These are phyloP conservation scores for Pythium myriotylum DNA, from an alignment of 352 stramenopile species.

Conservation along the genomic window DNA sequence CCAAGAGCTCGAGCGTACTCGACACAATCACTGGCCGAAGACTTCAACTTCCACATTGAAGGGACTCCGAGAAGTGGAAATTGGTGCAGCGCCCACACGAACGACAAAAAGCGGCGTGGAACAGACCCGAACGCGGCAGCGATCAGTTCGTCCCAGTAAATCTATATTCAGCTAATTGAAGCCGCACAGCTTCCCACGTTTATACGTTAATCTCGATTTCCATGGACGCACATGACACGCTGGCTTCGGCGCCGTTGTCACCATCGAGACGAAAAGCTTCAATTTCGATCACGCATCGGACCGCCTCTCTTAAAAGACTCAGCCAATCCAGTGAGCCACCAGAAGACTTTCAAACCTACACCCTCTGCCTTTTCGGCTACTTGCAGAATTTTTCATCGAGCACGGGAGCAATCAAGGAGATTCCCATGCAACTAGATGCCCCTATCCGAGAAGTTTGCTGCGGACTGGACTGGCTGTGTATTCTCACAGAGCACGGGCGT, in stretches of 20 bases:
- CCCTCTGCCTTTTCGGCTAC: constrained; percentile 54
- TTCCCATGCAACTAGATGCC: constrained; percentile 45
- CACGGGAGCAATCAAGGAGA: constrained; percentile 32
- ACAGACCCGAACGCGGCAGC: too few species aligned
- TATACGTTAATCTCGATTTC: not conserved
- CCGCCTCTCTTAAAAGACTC: not conserved
- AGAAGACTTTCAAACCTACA: constrained; percentile 41
- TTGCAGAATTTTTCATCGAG: constrained; percentile 27
- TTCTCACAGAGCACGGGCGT: constrained; percentile 49
- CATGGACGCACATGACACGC: not conserved
- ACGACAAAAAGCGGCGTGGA: constrained; percentile 7
- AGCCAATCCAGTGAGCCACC: not conserved
- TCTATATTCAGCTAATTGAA: not conserved
- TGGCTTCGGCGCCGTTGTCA: not conserved
- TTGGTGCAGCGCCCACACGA: constrained; percentile 20
- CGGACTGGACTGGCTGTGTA: constrained; percentile 51
- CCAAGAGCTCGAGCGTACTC: constrained; percentile 16
- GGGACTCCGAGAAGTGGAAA: not conserved
- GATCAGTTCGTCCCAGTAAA: not conserved
- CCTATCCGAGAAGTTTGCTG: constrained; percentile 48
- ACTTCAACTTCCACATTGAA: constrained; percentile 17
- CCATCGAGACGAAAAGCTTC: not conserved
- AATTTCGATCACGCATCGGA: not conserved
- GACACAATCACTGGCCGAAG: not conserved
- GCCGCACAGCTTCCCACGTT: not conserved